These are phyloP conservation scores for Populus trichocarpa DNA, from an alignment of 441 rosid species.

Conservation along the genomic window DNA sequence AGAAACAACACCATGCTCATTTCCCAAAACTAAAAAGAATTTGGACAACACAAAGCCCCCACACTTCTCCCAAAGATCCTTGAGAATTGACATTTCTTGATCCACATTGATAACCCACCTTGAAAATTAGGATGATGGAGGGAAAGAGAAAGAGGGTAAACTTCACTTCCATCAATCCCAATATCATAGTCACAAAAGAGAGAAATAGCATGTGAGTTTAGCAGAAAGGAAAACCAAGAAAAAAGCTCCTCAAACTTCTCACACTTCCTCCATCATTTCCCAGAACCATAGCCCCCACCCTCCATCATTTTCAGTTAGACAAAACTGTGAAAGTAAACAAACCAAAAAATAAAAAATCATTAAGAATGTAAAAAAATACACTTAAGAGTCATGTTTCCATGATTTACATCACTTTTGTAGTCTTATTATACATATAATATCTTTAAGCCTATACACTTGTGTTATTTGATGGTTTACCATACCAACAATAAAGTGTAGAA, in stretches of 20 bases:
- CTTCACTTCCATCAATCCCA: slow-evolving; percentile 42
- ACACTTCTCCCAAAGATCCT: slow-evolving; percentile 39
- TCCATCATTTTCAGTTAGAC: slow-evolving; percentile 45
- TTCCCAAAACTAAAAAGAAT: slow-evolving; percentile 41
- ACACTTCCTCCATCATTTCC: slow-evolving; percentile 36
- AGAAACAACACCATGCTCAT: slow-evolving; percentile 24
- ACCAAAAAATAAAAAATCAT: neutral
- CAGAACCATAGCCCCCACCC: slow-evolving; percentile 34
- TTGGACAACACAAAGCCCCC: slow-evolving; percentile 32
- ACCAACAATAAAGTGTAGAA: neutral
- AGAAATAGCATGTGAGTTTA: neutral
- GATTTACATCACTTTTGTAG: neutral
- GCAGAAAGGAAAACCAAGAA: neutral
- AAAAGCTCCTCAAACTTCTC: slow-evolving; percentile 4
- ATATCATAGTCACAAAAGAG: slow-evolving; percentile 19
- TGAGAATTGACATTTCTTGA: slow-evolving; percentile 45
- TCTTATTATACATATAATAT: neutral
- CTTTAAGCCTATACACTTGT: slow-evolving; percentile 9
- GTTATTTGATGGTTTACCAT: slow-evolving; percentile 4
- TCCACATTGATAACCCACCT: slow-evolving; percentile 43
- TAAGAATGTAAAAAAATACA: neutral
- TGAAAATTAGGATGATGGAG: slow-evolving; percentile 34
- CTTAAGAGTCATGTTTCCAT: slow-evolving; percentile 12
- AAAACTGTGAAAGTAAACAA: slow-evolving; percentile 13
- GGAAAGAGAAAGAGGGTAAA: neutral